Conservation (phyloP, 306 rosid genomes). For the Corylus heterophylla region DNA sequence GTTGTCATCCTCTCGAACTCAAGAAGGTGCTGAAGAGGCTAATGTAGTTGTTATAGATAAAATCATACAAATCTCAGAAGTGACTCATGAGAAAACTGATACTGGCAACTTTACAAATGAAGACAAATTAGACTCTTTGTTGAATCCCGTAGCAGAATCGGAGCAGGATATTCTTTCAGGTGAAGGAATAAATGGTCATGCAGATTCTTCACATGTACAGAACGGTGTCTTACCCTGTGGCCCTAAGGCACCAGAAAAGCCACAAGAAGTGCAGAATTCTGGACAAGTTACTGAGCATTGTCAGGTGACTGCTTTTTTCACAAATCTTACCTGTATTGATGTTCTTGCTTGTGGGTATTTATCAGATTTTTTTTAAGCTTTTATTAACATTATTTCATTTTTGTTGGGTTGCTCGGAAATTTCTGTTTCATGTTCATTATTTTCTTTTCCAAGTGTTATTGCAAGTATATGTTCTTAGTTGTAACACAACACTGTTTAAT, state of each 20-base stretch:
- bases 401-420: not conserved
- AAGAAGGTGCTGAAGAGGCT: conserved; percentile 52
- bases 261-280: conserved; percentile 32
- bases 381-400: not conserved
- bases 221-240: conserved; percentile 37
- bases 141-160: conserved; percentile 25
- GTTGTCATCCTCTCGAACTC: conserved; percentile 40
- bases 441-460: not conserved
- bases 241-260: conserved; percentile 33
- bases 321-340: conserved; percentile 8
- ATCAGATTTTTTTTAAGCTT: not conserved
- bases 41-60: conserved; percentile 57
- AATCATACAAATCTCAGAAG: conserved; percentile 63
- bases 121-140: conserved; percentile 29
- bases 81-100: conserved; percentile 49
- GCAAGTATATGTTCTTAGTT: not conserved
- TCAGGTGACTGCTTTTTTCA: conserved; percentile 38
- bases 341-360: not conserved
- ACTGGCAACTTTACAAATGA: conserved; percentile 22
- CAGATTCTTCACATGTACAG: conserved; percentile 37
- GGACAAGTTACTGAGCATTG: conserved; percentile 33
- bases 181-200: conserved; percentile 29
- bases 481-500: not conserved
- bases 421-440: not conserved
- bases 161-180: conserved; percentile 21